These are phyloP conservation scores for Marasmius oreades DNA, from an alignment of 1,284 basidiomycete genomes.

Conservation along the genomic window DNA sequence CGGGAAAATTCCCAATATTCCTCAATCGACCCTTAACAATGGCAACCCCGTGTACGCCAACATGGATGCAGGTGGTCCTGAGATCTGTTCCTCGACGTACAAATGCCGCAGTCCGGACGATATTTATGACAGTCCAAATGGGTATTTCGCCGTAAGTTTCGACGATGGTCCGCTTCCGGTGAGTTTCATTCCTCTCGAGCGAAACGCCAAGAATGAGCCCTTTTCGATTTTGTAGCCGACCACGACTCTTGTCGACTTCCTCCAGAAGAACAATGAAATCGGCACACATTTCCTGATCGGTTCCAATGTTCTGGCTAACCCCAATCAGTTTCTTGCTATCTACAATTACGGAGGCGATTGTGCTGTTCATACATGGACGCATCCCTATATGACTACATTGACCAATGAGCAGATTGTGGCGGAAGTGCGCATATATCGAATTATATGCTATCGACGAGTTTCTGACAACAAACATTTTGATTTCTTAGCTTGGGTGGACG, in stretches of 20 bases:
- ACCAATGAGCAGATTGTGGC: conserved; percentile 68
- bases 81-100: conserved; percentile 65
- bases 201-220: conserved; percentile 1
- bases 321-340: conserved; percentile 49
- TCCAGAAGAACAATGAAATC: conserved; percentile 53
- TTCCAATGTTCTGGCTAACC: conserved; percentile 58
- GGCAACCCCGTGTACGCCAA: conserved; percentile 54
- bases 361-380: conserved; percentile 79
- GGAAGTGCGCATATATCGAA: conserved; percentile 36
- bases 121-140: conserved; percentile 69
- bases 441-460: background rate
- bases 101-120: conserved; percentile 59
- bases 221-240: conserved; percentile 10
- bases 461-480: conserved; percentile 1
- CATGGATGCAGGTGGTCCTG: conserved; percentile 44
- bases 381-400: conserved; percentile 79
- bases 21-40: conserved; percentile 39
- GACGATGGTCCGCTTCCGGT: conserved; percentile 78
- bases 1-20: conserved; percentile 72
- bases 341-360: conserved; percentile 60
- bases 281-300: conserved; percentile 88
- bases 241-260: conserved; percentile 34
- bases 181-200: conserved; percentile 20
- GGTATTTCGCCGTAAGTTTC: conserved; percentile 58
- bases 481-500: conserved; percentile 69